Conservation (phyloP, 805 yeast species). For the Candida coleopterorum region DNA sequence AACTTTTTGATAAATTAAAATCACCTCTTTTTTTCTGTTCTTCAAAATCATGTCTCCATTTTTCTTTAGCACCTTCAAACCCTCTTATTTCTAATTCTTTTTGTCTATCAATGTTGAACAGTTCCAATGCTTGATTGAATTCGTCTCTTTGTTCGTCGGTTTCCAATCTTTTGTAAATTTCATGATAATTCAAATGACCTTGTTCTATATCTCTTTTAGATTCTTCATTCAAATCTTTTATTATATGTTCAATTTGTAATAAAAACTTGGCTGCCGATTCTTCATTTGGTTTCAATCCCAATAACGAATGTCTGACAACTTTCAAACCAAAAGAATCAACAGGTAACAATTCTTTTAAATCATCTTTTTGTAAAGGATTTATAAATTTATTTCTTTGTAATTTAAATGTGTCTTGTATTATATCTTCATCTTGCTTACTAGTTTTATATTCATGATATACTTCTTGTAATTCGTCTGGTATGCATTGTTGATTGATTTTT, state of each 20-base stretch:
- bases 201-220: neutral
- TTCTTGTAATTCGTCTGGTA: conserved; percentile 30
- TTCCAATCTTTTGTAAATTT: conserved; percentile 50
- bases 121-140: conserved; percentile 66
- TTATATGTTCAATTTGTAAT: conserved; percentile 19
- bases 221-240: conserved; percentile 17
- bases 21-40: conserved; percentile 58
- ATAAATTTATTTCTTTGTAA: conserved; percentile 31
- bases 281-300: conserved; percentile 31
- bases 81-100: conserved; percentile 71
- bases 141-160: conserved; percentile 37
- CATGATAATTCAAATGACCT: conserved; percentile 48
- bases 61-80: conserved; percentile 76
- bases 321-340: conserved; percentile 77
- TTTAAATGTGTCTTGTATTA: conserved; percentile 11
- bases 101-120: conserved; percentile 73
- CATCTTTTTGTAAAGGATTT: conserved; percentile 14
- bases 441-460: conserved; percentile 20
- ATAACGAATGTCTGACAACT: conserved; percentile 69
- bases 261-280: conserved; percentile 5
- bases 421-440: conserved; percentile 12
- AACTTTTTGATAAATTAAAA: conserved; percentile 29
- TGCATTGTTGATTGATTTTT: conserved; percentile 20
- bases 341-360: conserved; percentile 46
- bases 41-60: conserved; percentile 84